phyloP scores from a whole-genome alignment of 2,329 filamentous ascomycete species.

The Zopfia rhizophila region DNA sequence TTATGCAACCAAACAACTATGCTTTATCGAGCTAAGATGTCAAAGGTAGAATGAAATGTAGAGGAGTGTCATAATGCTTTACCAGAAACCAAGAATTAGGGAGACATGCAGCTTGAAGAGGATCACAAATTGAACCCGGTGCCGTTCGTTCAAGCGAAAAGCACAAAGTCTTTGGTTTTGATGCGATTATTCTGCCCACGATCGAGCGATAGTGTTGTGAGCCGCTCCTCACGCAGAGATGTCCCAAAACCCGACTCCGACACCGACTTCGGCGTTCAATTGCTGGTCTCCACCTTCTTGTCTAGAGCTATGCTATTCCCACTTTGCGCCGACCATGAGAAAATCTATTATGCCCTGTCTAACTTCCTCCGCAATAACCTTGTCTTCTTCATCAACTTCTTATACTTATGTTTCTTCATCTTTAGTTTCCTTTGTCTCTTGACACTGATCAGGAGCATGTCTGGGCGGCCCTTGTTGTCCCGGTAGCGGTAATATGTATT shows the following conservation, averaged over 20 bases:
- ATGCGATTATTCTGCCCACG: slow-evolving; percentile 4
- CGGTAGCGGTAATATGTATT: slow-evolving; percentile 66
- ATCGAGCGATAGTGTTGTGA: slow-evolving; percentile 4
- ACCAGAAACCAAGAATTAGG: slow-evolving; percentile 23
- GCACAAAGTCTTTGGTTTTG: slow-evolving; percentile 4
- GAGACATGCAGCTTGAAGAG: slow-evolving; percentile 14
- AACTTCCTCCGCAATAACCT: slow-evolving; percentile 88
- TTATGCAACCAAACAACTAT: slow-evolving; percentile 38
- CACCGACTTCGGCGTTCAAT: slow-evolving; percentile 3
- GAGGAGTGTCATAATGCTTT: slow-evolving; percentile 42
- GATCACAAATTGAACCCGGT: slow-evolving; percentile 23
- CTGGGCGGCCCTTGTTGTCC: slow-evolving; percentile 45
- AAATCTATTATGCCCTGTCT: slow-evolving; percentile 55
- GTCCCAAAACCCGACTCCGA: background rate
- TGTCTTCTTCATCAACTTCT: slow-evolving; percentile 97
- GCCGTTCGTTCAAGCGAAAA: slow-evolving; percentile 10
- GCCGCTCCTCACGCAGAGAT: slow-evolving; percentile 3
- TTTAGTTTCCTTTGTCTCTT: slow-evolving; percentile 91
- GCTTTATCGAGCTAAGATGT: slow-evolving; percentile 33
- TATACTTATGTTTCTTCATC: slow-evolving; percentile 99
- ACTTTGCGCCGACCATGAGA: slow-evolving; percentile 19
- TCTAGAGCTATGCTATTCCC: slow-evolving; percentile 24
- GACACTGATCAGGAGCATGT: slow-evolving; percentile 87
- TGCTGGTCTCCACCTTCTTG: slow-evolving; percentile 11
- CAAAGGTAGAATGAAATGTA: slow-evolving; percentile 32